Evolutionary conservation across 768 basidiomycete species (phyloP).

Genomic region (Rhizopogon vesiculosus): DNA sequence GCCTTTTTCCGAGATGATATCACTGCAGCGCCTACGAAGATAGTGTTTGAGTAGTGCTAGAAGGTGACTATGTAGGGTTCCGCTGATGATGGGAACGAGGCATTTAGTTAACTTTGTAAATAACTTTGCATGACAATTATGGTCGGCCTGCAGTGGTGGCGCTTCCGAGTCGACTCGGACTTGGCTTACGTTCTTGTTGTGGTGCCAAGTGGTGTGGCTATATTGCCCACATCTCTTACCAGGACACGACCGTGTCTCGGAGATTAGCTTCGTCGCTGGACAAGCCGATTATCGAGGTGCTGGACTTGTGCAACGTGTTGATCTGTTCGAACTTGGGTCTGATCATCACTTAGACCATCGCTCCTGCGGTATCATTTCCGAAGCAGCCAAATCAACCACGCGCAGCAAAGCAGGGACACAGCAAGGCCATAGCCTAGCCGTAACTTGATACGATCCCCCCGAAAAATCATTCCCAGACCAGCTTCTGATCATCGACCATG

Average conservation of each 20-base stretch:
- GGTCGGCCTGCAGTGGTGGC: no score
- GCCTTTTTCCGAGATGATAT: conserved; percentile 71
- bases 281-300: no score
- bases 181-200: no score
- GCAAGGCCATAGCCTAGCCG: background rate
- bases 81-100: background rate
- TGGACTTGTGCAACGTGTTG: no score
- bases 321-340: no score
- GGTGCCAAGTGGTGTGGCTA: no score
- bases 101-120: background rate
- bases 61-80: background rate
- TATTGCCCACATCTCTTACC: no score
- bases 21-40: conserved; percentile 67
- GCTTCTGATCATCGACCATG: conserved; percentile 38
- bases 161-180: no score
- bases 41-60: conserved; percentile 50
- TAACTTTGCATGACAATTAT: background rate
- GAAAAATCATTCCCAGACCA: background rate
- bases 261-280: no score
- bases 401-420: background rate
- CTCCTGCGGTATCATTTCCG: background rate
- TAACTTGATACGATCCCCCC: background rate
- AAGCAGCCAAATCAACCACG: background rate
- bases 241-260: no score
- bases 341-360: background rate